Percentiles rank a stretch among this genome's conserved stretches.
phyloP scores from a whole-genome alignment of 1,139 yeast genomes.

The Hansenula sp. region DNA sequence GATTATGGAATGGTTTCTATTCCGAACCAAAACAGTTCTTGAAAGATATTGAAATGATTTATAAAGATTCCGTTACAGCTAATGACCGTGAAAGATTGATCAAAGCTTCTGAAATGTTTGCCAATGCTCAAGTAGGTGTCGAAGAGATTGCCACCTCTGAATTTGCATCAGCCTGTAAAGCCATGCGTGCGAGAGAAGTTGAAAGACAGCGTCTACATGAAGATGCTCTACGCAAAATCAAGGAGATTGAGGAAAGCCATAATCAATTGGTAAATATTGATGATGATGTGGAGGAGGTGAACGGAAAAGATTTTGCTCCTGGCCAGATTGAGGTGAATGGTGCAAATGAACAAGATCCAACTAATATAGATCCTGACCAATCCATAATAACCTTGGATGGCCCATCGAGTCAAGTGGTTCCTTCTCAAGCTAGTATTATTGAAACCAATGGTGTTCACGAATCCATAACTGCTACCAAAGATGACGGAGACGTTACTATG shows the following conservation, averaged over 20 bases:
- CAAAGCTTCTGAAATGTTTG: constrained; percentile 93
- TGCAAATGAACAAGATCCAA: neutral
- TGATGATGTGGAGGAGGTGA: neutral
- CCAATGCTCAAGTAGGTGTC: constrained; percentile 92
- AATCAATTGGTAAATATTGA: neutral
- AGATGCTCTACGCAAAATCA: constrained; percentile 26
- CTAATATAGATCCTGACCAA: neutral
- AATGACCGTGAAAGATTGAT: constrained; percentile 84
- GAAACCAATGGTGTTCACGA: constrained; percentile 3
- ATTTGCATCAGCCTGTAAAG: constrained; percentile 73
- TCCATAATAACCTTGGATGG: neutral
- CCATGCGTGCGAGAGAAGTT: constrained; percentile 65
- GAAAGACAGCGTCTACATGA: constrained; percentile 46
- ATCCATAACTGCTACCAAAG: neutral
- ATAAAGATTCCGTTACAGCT: constrained; percentile 66
- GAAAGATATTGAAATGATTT: constrained; percentile 79
- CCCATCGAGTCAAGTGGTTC: neutral
- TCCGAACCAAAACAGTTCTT: constrained; percentile 90
- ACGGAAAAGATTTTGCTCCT: neutral
- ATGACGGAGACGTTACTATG: too few species aligned
- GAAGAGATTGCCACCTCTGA: constrained; percentile 83
- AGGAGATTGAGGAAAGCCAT: neutral
- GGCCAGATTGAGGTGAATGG: too few species aligned
- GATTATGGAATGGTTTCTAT: constrained; percentile 95
- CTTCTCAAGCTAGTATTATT: neutral